phyloP scores from a whole-genome alignment of 139 green algal genomes.

The Picochlorum sp. region DNA sequence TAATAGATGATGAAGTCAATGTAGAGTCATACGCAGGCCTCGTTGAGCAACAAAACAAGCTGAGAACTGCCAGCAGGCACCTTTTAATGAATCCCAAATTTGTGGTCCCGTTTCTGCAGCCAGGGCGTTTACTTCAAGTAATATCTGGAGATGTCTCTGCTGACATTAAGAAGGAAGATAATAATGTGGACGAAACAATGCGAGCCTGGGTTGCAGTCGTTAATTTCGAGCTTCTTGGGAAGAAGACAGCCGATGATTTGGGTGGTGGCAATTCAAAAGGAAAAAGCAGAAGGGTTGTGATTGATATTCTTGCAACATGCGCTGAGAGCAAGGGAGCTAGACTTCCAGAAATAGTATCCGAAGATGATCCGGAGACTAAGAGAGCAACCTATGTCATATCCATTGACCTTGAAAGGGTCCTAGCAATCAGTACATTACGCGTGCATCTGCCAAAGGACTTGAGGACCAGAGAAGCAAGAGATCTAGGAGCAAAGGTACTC shows the following conservation, averaged over 20 bases:
- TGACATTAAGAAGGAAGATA: background rate
- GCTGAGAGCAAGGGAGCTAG: background rate
- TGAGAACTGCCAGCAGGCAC: conserved; percentile 17
- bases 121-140: conserved; percentile 58
- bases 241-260: background rate
- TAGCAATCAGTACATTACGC: conserved; percentile 51
- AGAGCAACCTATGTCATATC: conserved; percentile 40
- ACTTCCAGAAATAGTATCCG: conserved; percentile 4
- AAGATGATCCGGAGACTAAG: background rate
- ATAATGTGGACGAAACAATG: background rate
- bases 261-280: background rate
- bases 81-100: conserved; percentile 28
- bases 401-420: conserved; percentile 32
- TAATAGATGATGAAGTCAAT: conserved; percentile 37
- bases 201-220: conserved; percentile 62
- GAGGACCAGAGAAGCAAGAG: conserved; percentile 20
- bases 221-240: conserved; percentile 58
- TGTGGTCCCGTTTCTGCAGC: conserved; percentile 74
- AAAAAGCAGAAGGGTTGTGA: conserved; percentile 33
- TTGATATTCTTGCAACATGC: conserved; percentile 69
- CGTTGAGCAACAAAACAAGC: conserved; percentile 27
- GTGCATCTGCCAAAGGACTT: conserved; percentile 74
- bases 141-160: conserved; percentile 42
- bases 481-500: conserved; percentile 10
- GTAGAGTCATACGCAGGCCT: conserved; percentile 37